Evolutionary conservation across 2,329 filamentous ascomycete genomes (phyloP), one percentile per base, ranked within the genome.

Genomic region (Thermomyces lanuginosus): DNA sequence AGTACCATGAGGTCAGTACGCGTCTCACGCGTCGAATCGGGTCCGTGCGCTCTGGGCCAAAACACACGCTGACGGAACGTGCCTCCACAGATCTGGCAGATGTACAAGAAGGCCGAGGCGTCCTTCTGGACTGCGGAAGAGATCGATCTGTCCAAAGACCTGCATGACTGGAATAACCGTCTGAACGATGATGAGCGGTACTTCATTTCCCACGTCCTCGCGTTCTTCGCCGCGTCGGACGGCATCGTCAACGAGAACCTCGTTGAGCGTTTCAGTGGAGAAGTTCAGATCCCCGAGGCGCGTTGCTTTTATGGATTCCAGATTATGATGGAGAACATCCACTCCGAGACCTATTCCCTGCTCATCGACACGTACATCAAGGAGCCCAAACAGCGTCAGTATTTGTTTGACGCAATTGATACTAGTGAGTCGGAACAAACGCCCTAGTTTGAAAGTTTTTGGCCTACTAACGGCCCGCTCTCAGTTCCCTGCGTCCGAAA

Each of bases 251-350:
- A 98, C 55, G 89, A 98, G 71, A 98, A 98, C 67, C 69, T 98
- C 13, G 75, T 98, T 34, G 84, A 95, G 71, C 81, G 89, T 37
- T 98, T 98, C 73, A 92, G 81, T 48, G 76, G 72, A 39, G 89
- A 98, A 61, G 86, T 98, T 16, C 89, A 98, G 63, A 75, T 95
- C 32, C 86, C 89, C 7, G 89, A 98, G 63, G 89, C 89, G 38
- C 83, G 89, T 48, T 98, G 89, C 74, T 98, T 98, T 70, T 98
- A 98, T 58, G 89, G 89, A 39, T 98, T 98, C 72, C 89, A 98
- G 66, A 95, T 95, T 65, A 98, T 98, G 89, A 95, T 98, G 81
- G 89, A 98, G 69, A 98, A 98, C 64, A 92, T 98, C 48, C 89
- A 98, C 70, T 93, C 89, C 9, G 89, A 98, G 66, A 98, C 89